Percentiles rank a stretch among this genome's conserved stretches.
Evolutionary conservation across 176 grass and related monocot genomes (phyloP).

Genomic region (Oryza punctata): DNA sequence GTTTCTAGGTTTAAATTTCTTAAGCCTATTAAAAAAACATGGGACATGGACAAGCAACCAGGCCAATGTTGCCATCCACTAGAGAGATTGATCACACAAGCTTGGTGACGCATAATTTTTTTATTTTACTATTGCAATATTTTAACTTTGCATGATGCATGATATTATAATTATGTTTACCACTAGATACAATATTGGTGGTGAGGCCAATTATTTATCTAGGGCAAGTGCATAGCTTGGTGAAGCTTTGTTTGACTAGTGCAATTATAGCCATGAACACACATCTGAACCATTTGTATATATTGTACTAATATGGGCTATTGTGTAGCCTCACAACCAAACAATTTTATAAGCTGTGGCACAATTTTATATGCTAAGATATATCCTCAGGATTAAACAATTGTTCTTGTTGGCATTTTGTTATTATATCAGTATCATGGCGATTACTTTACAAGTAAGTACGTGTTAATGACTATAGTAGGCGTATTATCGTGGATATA

Average conservation of each 20-base stretch:
- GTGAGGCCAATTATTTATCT: constrained; percentile 40
- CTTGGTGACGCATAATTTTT: constrained; percentile 11
- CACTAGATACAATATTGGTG: constrained; percentile 45
- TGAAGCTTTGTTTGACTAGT: constrained; percentile 60
- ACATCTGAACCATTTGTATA: constrained; percentile 40
- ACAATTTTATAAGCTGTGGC: constrained; percentile 24
- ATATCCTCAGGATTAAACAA: constrained; percentile 51
- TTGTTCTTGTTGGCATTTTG: constrained; percentile 29
- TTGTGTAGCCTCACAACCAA: constrained; percentile 37
- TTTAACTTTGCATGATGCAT: constrained; percentile 39
- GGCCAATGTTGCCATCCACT: constrained; percentile 35
- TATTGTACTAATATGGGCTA: constrained; percentile 20
- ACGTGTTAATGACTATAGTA: constrained; percentile 39
- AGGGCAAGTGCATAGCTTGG: constrained; percentile 46
- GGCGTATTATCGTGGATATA: constrained; percentile 34
- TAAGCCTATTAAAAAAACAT: constrained; percentile 17
- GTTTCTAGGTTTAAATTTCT: constrained; percentile 45
- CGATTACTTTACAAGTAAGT: constrained; percentile 45
- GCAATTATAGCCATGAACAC: constrained; percentile 41
- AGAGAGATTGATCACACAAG: constrained; percentile 40
- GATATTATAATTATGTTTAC: constrained; percentile 41
- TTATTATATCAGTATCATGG: constrained; percentile 35
- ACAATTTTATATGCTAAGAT: constrained; percentile 32
- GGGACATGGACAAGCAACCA: constrained; percentile 42
- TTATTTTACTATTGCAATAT: constrained; percentile 2